Base-by-base conservation (phyloP, 2,329 filamentous ascomycete species). In the Onygenales sp. region DNA sequence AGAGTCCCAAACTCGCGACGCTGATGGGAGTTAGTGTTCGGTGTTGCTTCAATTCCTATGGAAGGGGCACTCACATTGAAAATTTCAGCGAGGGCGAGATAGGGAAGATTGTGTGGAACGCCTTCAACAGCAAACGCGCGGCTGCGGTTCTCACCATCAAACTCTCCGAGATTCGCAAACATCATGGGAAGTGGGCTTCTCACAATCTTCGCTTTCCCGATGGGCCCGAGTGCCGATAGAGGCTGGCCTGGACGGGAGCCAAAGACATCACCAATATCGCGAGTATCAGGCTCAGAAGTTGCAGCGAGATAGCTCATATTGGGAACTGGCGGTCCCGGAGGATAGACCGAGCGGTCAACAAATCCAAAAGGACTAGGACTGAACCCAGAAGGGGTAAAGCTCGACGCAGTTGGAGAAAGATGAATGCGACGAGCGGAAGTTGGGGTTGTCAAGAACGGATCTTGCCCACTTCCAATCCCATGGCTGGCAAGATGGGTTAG, bases 381-480 rank as follows among this genome's bases (percentile, higher is more conserved):
- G 51, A 61, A 58, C 13, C 62, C 62, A 50, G 75, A 68, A 5
- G 84, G 84, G 13, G 76, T 79, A 59, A 87, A 87, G 1, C 75
- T 64, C 1, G 78, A 80, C 1, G 84, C 83, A 6, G 79, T 84
- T 1, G 85, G 81, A 3, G 84, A 87, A 21, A 88, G 69, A 58
- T 80, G 62, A 14, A 53, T 52, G 39, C 58, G 58, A 21, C 44
- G 57, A 50, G 59, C 54, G 27, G 56, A 43, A 40, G 54, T 54
- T 31, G 58, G 45, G 40, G 62, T 56, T 36, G 59, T 56, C 50
- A 60, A 53, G 56, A 69, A 69, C 11, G 65, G 65, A 55, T 69
- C 64, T 42, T 62, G 54, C n/a, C 57, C 57, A 42, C 36, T 63
- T 9, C 39, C 42, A 32, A 42, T n/a, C 17, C 37, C 39, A 42